Percentiles rank a stretch among this genome's conserved stretches.
These are phyloP conservation scores for Solanum hybrid DNA, from an alignment of 305 asterid genomes.

Conservation along the genomic window DNA sequence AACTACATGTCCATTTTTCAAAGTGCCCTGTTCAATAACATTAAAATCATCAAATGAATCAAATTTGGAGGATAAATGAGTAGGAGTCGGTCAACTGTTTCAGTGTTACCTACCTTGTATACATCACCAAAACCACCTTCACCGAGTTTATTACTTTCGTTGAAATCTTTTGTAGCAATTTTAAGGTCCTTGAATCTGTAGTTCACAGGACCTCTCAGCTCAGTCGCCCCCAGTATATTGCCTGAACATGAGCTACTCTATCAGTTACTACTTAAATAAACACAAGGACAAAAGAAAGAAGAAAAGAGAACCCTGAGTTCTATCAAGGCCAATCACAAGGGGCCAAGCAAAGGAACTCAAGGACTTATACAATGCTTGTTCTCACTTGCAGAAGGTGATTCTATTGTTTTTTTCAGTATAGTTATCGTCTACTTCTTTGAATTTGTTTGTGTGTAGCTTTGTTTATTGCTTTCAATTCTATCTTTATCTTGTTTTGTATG, in stretches of 20 bases:
- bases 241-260: constrained; percentile 14
- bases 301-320: not conserved
- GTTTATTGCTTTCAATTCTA: not conserved
- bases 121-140: constrained; percentile 85
- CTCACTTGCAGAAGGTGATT: not conserved
- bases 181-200: constrained; percentile 56
- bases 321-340: not conserved
- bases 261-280: not conserved
- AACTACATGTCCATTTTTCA: constrained; percentile 52
- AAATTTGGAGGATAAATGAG: not conserved
- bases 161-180: constrained; percentile 54
- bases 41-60: not conserved
- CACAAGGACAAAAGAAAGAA: not conserved
- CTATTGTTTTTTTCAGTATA: not conserved
- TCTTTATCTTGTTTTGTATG: not conserved
- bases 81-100: not conserved
- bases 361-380: not conserved
- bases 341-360: not conserved
- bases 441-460: not conserved
- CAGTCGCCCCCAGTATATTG: constrained; percentile 60
- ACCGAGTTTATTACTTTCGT: constrained; percentile 67
- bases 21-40: constrained; percentile 43
- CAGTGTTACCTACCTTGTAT: constrained; percentile 40
- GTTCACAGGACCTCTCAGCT: constrained; percentile 63
- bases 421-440: not conserved